phyloP scores from a whole-genome alignment of 2,329 filamentous ascomycete genomes.

The Parastagonospora avenae region DNA sequence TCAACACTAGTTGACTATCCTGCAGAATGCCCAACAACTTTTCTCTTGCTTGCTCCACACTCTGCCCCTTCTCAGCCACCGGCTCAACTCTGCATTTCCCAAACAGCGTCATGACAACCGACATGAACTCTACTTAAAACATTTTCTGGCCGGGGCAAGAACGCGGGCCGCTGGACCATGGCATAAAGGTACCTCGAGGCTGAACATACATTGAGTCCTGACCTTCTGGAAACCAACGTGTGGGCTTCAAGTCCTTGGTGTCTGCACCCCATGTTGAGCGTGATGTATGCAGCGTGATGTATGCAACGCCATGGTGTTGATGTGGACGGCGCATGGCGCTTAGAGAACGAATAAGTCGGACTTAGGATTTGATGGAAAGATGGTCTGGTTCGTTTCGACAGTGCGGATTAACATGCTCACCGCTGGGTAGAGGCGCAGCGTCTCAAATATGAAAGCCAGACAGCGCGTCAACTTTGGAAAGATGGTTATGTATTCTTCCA shows the following conservation, averaged over 20 bases:
- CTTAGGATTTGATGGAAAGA: not conserved
- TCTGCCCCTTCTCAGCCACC: constrained; percentile 5
- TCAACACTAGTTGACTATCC: constrained; percentile 12
- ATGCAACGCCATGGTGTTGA: constrained; percentile 11
- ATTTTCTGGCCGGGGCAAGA: constrained; percentile 43
- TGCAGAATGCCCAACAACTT: constrained; percentile 9
- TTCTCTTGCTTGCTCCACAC: constrained; percentile 2
- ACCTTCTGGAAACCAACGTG: constrained; percentile 18
- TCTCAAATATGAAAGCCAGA: constrained; percentile 53
- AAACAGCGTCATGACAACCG: constrained; percentile 30
- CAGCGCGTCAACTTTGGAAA: constrained; percentile 53
- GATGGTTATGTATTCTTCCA: constrained; percentile 4
- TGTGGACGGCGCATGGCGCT: not conserved
- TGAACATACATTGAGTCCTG: constrained; percentile 2
- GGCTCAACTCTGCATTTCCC: constrained; percentile 11
- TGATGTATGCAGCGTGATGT: constrained; percentile 9
- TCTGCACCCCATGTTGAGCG: constrained; percentile 1
- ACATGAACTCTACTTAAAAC: constrained; percentile 44
- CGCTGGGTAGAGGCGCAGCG: constrained; percentile 16
- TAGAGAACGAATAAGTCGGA: not conserved
- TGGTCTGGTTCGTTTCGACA: not conserved
- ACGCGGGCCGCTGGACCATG: constrained; percentile 26
- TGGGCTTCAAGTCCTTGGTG: constrained; percentile 32
- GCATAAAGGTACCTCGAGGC: constrained; percentile 8
- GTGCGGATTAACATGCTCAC: constrained; percentile 10